Evolutionary conservation across 2,329 filamentous ascomycete species (phyloP).

Genomic region (Aureobasidium pullulans): DNA sequence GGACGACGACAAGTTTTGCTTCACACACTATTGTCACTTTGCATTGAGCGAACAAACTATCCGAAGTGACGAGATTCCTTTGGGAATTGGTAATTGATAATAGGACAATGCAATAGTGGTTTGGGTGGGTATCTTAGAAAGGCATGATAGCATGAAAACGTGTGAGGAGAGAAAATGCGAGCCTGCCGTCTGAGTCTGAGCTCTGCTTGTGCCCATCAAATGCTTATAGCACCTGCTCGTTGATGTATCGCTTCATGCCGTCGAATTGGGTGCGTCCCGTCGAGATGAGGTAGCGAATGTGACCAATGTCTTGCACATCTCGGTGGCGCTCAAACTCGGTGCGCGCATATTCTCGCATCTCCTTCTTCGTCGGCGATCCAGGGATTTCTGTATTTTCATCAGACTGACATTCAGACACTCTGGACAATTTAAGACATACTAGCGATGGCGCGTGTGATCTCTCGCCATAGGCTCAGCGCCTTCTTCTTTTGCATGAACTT

Average conservation of each 20-base stretch:
- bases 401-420: neutral
- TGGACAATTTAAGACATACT: conserved; percentile 18
- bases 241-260: conserved; percentile 38
- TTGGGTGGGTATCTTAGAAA: neutral
- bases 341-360: conserved; percentile 42
- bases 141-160: neutral
- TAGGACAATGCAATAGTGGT: neutral
- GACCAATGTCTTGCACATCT: conserved; percentile 38
- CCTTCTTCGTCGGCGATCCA: conserved; percentile 29
- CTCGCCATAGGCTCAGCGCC: conserved; percentile 40
- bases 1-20: neutral
- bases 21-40: neutral
- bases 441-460: conserved; percentile 38
- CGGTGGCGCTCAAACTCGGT: conserved; percentile 42
- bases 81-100: neutral
- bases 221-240: conserved; percentile 24
- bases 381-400: conserved; percentile 26
- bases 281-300: conserved; percentile 43
- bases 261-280: conserved; percentile 46
- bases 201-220: neutral
- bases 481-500: conserved; percentile 45
- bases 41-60: neutral
- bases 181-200: neutral
- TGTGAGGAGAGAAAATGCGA: neutral
- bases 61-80: neutral